Percentiles rank a stretch among this genome's conserved stretches.
Conservation (phyloP, 2,329 filamentous ascomycete species). For the Phoma sp. region DNA sequence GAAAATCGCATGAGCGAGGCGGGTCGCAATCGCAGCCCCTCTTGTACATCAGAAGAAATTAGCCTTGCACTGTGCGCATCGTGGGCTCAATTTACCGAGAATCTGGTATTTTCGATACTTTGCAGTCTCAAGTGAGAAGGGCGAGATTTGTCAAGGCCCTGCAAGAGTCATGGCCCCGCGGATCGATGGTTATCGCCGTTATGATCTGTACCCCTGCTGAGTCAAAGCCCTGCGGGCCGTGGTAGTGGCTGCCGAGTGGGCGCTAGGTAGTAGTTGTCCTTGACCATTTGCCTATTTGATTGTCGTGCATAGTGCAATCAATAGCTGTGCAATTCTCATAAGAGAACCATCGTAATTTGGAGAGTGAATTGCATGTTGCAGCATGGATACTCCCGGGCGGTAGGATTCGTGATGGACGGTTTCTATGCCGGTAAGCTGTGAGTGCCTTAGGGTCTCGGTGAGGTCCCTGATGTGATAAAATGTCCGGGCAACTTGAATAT, state of each 20-base stretch:
- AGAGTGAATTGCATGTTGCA: background rate
- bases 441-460: constrained; percentile 5
- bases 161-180: constrained; percentile 10
- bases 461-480: constrained; percentile 4
- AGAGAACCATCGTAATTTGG: background rate
- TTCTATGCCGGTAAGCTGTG: constrained; percentile 2
- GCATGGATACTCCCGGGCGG: background rate
- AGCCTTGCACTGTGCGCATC: constrained; percentile 4
- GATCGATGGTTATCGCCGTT: constrained; percentile 4
- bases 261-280: background rate
- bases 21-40: constrained; percentile 13
- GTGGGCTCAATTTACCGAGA: constrained; percentile 12
- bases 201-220: constrained; percentile 5
- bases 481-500: constrained; percentile 2
- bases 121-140: constrained; percentile 6
- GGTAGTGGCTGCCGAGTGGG: constrained; percentile 1
- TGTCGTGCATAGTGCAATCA: background rate
- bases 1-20: constrained; percentile 4
- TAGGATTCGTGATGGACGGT: background rate
- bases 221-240: constrained; percentile 10
- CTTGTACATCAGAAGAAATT: constrained; percentile 1
- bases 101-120: constrained; percentile 19
- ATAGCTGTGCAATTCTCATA: background rate
- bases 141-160: constrained; percentile 6
- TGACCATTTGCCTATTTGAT: background rate